These are phyloP conservation scores for Xylaria cubensis DNA, from an alignment of 495 filamentous ascomycete genomes.

Conservation along the genomic window DNA sequence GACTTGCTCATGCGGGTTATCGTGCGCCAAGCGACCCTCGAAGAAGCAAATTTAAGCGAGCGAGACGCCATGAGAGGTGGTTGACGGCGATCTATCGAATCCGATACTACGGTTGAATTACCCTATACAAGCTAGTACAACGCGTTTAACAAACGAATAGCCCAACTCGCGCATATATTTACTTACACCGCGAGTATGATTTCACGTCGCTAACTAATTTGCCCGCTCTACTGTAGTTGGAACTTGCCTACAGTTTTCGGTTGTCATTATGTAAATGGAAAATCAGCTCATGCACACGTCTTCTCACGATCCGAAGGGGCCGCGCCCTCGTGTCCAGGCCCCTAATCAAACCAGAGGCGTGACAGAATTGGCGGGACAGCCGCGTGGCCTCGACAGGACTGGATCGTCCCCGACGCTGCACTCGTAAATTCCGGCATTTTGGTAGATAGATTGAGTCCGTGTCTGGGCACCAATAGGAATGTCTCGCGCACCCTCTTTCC, in stretches of 20 bases:
- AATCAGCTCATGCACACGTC: conserved; percentile 7
- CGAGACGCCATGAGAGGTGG: not conserved
- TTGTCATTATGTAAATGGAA: not conserved
- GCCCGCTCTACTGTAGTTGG: not conserved
- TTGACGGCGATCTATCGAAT: not conserved
- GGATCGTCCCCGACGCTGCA: conserved; percentile 17
- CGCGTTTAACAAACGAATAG: not conserved
- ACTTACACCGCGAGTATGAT: not conserved
- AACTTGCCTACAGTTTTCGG: not conserved
- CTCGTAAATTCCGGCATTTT: conserved; percentile 26
- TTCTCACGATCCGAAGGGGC: not conserved
- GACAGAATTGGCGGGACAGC: not conserved
- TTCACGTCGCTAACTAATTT: conserved; percentile 3
- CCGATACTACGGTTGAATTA: not conserved
- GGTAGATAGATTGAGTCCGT: conserved; percentile 26
- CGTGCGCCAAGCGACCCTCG: conserved; percentile 3
- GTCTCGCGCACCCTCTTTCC: not conserved
- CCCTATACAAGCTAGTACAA: not conserved
- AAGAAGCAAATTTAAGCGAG: conserved; percentile 16
- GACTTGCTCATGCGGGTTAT: not conserved
- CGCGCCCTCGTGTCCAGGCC: not conserved
- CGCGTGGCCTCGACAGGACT: conserved; percentile 15
- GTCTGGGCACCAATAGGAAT: conserved; percentile 25
- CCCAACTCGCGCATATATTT: not conserved
- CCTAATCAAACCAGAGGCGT: not conserved